Evolutionary conservation across 2,329 filamentous ascomycete species (phyloP).

Genomic region (Phaeomoniella chlamydospora): DNA sequence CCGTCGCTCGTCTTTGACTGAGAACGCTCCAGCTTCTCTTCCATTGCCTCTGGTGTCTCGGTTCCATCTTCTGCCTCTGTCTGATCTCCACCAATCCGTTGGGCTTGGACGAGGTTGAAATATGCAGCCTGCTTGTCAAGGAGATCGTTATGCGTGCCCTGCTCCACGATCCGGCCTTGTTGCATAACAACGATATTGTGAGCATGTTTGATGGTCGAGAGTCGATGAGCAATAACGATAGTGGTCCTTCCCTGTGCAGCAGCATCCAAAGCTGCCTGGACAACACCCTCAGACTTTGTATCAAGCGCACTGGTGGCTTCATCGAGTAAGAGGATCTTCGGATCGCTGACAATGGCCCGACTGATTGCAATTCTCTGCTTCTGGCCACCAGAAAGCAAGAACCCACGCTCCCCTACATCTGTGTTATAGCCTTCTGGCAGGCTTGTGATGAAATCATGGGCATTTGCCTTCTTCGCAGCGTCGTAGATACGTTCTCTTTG

Average conservation of each 20-base stretch:
- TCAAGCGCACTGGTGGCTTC: conserved; percentile 91
- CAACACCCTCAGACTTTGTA: conserved; percentile 85
- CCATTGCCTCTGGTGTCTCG: conserved; percentile 12
- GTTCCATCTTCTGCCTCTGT: conserved; percentile 19
- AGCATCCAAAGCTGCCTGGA: conserved; percentile 81
- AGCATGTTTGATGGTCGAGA: conserved; percentile 86
- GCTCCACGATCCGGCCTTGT: conserved; percentile 73
- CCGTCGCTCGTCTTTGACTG: conserved; percentile 17
- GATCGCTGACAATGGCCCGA: conserved; percentile 76
- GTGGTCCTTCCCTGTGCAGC: conserved; percentile 80
- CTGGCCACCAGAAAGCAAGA: conserved; percentile 84
- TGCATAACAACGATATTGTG: conserved; percentile 95
- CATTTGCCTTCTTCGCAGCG: conserved; percentile 82
- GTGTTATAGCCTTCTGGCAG: conserved; percentile 87
- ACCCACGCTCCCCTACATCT: conserved; percentile 88
- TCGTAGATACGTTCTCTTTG: conserved; percentile 58
- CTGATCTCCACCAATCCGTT: conserved; percentile 56
- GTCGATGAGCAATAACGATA: conserved; percentile 86
- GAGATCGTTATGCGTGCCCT: conserved; percentile 74
- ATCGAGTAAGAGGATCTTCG: conserved; percentile 82
- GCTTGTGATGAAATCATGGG: conserved; percentile 73
- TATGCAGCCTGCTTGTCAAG: conserved; percentile 61
- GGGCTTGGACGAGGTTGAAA: conserved; percentile 72
- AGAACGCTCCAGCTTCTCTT: conserved; percentile 15
- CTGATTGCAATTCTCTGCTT: conserved; percentile 96